These are phyloP conservation scores for Ananas comosus DNA, from an alignment of 176 grass and related monocot genomes.

Conservation along the genomic window DNA sequence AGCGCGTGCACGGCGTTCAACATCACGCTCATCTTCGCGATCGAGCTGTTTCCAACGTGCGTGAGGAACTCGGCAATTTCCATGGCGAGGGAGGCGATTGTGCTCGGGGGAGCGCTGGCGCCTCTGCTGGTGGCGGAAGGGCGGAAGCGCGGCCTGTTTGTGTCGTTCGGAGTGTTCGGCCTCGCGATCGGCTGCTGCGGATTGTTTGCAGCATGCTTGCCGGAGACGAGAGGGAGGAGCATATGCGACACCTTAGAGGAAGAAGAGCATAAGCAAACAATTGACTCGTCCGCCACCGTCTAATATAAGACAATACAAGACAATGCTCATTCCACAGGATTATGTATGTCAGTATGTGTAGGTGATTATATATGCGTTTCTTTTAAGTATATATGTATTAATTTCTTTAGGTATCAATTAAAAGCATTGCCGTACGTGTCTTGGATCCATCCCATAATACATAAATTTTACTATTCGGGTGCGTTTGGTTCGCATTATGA, in stretches of 20 bases:
- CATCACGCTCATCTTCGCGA: conserved; percentile 50
- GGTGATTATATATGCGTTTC: too few species aligned
- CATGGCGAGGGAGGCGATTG: conserved; percentile 49
- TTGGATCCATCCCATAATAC: too few species aligned
- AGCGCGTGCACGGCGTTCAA: conserved; percentile 68
- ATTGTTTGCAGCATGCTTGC: conserved; percentile 38
- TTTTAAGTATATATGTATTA: too few species aligned
- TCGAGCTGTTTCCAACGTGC: conserved; percentile 91
- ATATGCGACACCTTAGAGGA: conserved; percentile 94
- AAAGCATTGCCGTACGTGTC: too few species aligned
- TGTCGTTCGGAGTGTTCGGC: conserved; percentile 73
- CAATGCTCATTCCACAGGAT: too few species aligned
- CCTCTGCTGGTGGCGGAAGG: conserved; percentile 66
- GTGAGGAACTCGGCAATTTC: conserved; percentile 76
- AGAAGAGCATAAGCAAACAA: conserved; percentile 49
- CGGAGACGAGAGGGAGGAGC: conserved; percentile 60
- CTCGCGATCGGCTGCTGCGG: conserved; percentile 45
- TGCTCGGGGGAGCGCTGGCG: conserved; percentile 57
- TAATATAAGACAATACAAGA: too few species aligned
- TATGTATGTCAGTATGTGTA: too few species aligned
- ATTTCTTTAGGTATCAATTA: too few species aligned
- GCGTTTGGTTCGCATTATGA: too few species aligned
- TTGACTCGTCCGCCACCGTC: neutral
- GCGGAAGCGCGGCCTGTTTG: conserved; percentile 34
- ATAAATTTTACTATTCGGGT: too few species aligned